Evolutionary conservation across 805 yeast species (phyloP).

Genomic region (Huiozyma naganishii): DNA sequence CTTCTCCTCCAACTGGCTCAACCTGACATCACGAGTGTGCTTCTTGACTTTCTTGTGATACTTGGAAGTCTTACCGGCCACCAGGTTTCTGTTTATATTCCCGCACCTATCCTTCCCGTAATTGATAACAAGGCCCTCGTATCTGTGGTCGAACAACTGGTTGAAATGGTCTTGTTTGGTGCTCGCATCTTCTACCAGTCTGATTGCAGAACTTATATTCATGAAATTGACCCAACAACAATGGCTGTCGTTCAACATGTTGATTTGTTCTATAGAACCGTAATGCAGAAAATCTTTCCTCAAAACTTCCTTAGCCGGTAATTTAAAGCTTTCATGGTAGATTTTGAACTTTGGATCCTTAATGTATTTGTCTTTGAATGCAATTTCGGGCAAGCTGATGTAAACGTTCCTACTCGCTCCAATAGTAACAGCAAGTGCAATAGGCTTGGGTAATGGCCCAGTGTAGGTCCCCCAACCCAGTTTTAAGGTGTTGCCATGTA

Average conservation of each 20-base stretch:
- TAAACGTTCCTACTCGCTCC: slow-evolving; percentile 75
- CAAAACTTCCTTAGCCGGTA: slow-evolving; percentile 41
- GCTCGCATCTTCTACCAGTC: slow-evolving; percentile 49
- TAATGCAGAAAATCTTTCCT: slow-evolving; percentile 50
- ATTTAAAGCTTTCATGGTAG: slow-evolving; percentile 16
- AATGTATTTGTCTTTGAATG: slow-evolving; percentile 30
- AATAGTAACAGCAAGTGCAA: slow-evolving; percentile 52
- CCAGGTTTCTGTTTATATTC: slow-evolving; percentile 31
- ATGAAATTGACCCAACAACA: slow-evolving; percentile 70
- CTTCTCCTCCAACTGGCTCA: slow-evolving; percentile 23
- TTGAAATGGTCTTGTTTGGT: slow-evolving; percentile 29
- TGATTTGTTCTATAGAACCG: slow-evolving; percentile 71
- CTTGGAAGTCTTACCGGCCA: slow-evolving; percentile 41
- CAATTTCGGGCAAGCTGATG: slow-evolving; percentile 43
- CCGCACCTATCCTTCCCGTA: slow-evolving; percentile 79
- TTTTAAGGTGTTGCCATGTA: slow-evolving; percentile 51
- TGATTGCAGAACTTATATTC: slow-evolving; percentile 53
- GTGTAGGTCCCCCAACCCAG: slow-evolving; percentile 66
- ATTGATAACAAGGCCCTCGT: slow-evolving; percentile 45
- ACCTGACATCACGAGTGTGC: slow-evolving; percentile 15
- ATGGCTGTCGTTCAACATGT: slow-evolving; percentile 54
- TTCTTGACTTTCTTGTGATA: slow-evolving; percentile 33
- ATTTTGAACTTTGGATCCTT: slow-evolving; percentile 26
- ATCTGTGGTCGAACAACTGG: slow-evolving; percentile 34
- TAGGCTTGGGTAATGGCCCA: slow-evolving; percentile 47